A percentile compares a stretch with the other conserved stretches of the same genome.
Evolutionary conservation across 1,284 basidiomycete species (phyloP).

Genomic region (Fomitopsis palustris): DNA sequence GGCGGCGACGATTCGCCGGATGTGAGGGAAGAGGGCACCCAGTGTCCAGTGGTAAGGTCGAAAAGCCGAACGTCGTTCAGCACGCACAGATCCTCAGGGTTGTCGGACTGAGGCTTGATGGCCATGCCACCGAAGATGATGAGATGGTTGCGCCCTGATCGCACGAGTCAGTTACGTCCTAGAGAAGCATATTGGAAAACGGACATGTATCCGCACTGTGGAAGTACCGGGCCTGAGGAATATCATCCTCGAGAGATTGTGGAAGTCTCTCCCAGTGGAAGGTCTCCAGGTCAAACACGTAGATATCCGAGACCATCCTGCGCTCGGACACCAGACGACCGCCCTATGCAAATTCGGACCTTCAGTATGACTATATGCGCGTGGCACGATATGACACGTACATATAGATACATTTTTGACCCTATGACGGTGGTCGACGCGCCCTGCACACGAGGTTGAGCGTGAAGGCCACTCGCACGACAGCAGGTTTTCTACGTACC

Average conservation of each 20-base stretch:
- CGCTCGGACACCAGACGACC: conserved; percentile 84
- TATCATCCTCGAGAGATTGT: conserved; percentile 60
- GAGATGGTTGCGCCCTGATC: conserved; percentile 78
- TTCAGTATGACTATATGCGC: conserved; percentile 2
- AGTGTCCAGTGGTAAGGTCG: conserved; percentile 65
- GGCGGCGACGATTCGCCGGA: conserved; percentile 21
- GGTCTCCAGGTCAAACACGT: conserved; percentile 78
- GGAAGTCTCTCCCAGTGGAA: conserved; percentile 74
- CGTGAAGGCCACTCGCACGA: conserved; percentile 8
- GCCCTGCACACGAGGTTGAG: conserved; percentile 42
- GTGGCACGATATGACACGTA: conserved; percentile 35
- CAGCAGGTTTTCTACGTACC: conserved; percentile 44
- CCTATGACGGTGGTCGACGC: conserved; percentile 84
- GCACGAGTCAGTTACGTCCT: conserved; percentile 14
- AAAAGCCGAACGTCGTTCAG: conserved; percentile 86
- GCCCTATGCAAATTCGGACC: conserved; percentile 45
- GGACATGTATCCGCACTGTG: conserved; percentile 87
- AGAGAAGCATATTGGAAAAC: conserved; percentile 24
- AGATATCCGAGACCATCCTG: conserved; percentile 85
- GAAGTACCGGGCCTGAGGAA: conserved; percentile 82
- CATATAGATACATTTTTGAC: conserved; percentile 83
- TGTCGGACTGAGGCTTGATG: conserved; percentile 62
- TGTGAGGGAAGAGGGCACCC: conserved; percentile 55
- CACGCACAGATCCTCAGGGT: conserved; percentile 74
- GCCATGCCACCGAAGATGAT: conserved; percentile 94